Evolutionary conservation across 2,329 filamentous ascomycete genomes (phyloP), one percentile per base, ranked within the genome.

Genomic region (Neoascochyta sp.): DNA sequence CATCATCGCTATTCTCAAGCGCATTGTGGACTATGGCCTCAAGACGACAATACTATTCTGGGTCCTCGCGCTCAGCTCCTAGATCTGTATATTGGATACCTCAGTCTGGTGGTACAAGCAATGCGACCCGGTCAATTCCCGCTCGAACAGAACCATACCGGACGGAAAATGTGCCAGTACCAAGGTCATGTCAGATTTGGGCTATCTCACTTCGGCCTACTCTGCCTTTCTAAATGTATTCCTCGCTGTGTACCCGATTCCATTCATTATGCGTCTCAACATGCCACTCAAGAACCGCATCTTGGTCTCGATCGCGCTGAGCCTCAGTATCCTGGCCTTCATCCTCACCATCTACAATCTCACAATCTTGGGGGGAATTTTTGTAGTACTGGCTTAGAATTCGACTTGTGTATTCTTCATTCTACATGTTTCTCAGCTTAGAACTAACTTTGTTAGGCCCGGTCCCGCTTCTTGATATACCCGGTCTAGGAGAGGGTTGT

Each of bases 151-250:
- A 30, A 30, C 28, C 16, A 30, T 24, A 24, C 21, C 28, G 10
- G 22, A 22, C 22, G 16, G 28, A 24, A 24, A 30, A 30, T 30
- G 16, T 30, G 28, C 28, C 28, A 24, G 28, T 30, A 30, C 28
- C 16, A 30, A 30, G 28, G 28, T 30, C 12, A 24, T 30, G 28
- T 24, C 28, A 24, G 28, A 31, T 21, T 31, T 31, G 16, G 28
- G 28, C 28, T 31, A 25, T 24, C 25, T 31, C 22, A 32, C 18
- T 14, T 32, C 23, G 10, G 29, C 29, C 18, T 32, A 32, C 23
- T 32, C 29, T 22, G 29, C 29, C 29, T 32, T 32, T 24, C 16
- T 32, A 32, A 24, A 32, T 32, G 29, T 32, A 22, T 32, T 17
- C 22, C 22, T 32, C 17, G 29, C 29, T 22, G 10, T 32, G 17